Percentiles rank a stretch among this genome's conserved stretches.
Evolutionary conservation across 192 early-diverging fungal genomes (phyloP).

Genomic region (Gamsiella multidivaricata): DNA sequence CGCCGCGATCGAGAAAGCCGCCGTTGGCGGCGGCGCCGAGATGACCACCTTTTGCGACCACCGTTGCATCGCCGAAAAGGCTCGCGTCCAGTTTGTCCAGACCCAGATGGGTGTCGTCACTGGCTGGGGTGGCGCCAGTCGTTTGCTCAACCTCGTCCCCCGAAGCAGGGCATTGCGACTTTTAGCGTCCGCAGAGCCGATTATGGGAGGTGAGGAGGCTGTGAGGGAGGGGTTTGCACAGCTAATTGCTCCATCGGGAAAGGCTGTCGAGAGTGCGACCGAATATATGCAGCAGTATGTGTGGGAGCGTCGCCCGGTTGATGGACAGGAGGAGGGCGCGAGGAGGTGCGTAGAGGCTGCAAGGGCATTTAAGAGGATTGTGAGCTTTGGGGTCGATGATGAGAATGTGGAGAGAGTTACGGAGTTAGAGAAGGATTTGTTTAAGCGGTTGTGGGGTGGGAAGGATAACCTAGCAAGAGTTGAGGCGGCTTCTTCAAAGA

Average conservation of each 20-base stretch:
- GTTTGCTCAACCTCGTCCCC: slow-evolving; percentile 59
- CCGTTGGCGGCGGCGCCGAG: slow-evolving; percentile 77
- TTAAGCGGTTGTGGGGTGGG: slow-evolving; percentile 42
- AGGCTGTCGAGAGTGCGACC: slow-evolving; percentile 28
- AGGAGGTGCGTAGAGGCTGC: slow-evolving; percentile 60
- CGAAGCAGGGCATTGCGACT: slow-evolving; percentile 59
- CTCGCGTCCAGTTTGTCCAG: slow-evolving; percentile 70
- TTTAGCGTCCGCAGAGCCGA: slow-evolving; percentile 55
- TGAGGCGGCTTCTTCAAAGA: slow-evolving; percentile 27
- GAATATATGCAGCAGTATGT: slow-evolving; percentile 58
- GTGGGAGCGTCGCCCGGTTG: slow-evolving; percentile 25
- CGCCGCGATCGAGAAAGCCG: slow-evolving; percentile 69
- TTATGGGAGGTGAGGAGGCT: slow-evolving; percentile 49
- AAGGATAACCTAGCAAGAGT: slow-evolving; percentile 47
- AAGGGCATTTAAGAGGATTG: slow-evolving; percentile 62
- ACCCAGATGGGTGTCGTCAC: slow-evolving; percentile 69
- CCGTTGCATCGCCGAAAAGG: slow-evolving; percentile 55
- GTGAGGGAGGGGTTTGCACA: slow-evolving; percentile 57
- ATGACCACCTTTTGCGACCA: slow-evolving; percentile 70
- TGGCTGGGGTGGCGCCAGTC: slow-evolving; percentile 71
- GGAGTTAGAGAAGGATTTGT: slow-evolving; percentile 45
- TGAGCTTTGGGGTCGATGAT: slow-evolving; percentile 36
- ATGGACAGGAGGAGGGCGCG: slow-evolving; percentile 5
- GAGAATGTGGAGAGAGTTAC: slow-evolving; percentile 45
- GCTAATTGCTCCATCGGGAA: slow-evolving; percentile 22